These are phyloP conservation scores for Pseudonitzschia multistriata DNA, from an alignment of 108 stramenopile species.

Conservation along the genomic window DNA sequence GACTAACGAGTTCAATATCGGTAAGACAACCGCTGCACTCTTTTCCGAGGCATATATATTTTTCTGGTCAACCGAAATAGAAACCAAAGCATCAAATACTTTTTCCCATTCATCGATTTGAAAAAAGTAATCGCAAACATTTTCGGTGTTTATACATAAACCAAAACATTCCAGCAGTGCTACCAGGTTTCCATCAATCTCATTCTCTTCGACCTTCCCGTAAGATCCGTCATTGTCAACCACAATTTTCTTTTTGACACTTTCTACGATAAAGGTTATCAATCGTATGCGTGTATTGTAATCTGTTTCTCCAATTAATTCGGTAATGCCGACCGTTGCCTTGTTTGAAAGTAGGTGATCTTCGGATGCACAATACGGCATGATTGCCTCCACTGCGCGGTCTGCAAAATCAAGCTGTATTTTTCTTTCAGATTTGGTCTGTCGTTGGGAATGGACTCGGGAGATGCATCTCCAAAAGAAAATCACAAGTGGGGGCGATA, in stretches of 20 bases:
- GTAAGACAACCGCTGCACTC: neutral
- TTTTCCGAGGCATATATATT: neutral
- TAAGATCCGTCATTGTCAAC: neutral
- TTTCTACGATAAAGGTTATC: neutral
- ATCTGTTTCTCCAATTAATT: neutral
- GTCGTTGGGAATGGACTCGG: neutral
- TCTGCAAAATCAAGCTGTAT: neutral
- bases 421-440: neutral
- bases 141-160: neutral
- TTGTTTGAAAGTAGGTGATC: neutral
- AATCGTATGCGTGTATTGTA: neutral
- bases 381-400: conserved; percentile 4
- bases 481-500: neutral
- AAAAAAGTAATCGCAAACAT: neutral
- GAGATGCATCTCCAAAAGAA: conserved; percentile 4
- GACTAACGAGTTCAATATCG: conserved; percentile 1
- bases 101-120: neutral
- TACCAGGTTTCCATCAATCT: neutral
- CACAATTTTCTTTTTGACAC: neutral
- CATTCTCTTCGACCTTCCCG: neutral
- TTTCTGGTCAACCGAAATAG: neutral
- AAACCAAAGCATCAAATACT: neutral
- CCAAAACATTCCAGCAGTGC: neutral
- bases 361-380: neutral
- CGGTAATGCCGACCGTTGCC: neutral